Conservation (phyloP, 1,284 basidiomycete species). For the Pseudozyma thailandica region DNA sequence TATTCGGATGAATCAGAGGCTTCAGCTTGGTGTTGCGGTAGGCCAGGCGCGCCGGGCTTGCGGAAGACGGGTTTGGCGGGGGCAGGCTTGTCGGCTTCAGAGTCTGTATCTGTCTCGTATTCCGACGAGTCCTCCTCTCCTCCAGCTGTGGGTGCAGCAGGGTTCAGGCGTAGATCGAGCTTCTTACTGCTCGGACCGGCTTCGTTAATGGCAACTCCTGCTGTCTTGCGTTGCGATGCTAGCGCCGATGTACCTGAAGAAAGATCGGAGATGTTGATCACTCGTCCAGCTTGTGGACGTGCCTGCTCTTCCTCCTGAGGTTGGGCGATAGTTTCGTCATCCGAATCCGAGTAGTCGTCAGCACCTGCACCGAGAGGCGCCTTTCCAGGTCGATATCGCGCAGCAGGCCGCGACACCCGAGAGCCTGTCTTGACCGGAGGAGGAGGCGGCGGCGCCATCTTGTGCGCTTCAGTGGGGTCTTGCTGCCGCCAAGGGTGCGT, state of each 20-base stretch:
- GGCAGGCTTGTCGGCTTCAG: slow-evolving; percentile 25
- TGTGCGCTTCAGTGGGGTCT: neutral
- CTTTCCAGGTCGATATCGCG: slow-evolving; percentile 65
- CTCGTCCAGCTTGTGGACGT: neutral
- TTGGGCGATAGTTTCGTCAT: slow-evolving; percentile 20
- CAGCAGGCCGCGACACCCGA: slow-evolving; percentile 53
- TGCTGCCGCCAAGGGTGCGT: neutral
- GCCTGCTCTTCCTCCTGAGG: neutral
- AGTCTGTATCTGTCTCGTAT: slow-evolving; percentile 73
- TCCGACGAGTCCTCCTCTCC: slow-evolving; percentile 53
- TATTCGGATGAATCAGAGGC: slow-evolving; percentile 69
- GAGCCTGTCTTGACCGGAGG: slow-evolving; percentile 8
- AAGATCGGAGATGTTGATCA: slow-evolving; percentile 1
- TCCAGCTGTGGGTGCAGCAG: neutral
- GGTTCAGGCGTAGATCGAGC: slow-evolving; percentile 27
- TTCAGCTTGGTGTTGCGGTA: slow-evolving; percentile 1
- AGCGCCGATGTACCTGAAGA: slow-evolving; percentile 20
- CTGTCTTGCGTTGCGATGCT: slow-evolving; percentile 7
- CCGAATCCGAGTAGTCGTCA: slow-evolving; percentile 40
- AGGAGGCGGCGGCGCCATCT: slow-evolving; percentile 17
- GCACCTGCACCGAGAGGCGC: slow-evolving; percentile 46
- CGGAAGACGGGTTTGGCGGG: slow-evolving; percentile 50
- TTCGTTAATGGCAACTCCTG: slow-evolving; percentile 18
- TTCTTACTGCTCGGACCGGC: slow-evolving; percentile 21
- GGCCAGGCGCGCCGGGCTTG: slow-evolving; percentile 20